A percentile compares a stretch with the other conserved stretches of the same genome.
Conservation (phyloP, 345 rosid species). For the Barbarea vulgaris region DNA sequence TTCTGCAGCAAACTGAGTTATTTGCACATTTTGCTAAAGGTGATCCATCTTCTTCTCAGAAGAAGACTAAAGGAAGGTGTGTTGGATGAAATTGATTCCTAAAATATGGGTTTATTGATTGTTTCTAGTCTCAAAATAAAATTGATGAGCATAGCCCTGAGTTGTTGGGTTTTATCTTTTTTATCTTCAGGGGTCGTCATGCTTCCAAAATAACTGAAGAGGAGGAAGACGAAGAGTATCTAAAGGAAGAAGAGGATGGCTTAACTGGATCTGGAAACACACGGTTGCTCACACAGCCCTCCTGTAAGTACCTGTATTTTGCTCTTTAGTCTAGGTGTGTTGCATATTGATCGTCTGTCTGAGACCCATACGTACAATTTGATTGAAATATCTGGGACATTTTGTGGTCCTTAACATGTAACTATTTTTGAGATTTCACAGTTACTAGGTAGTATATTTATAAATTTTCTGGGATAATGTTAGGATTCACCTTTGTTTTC, state of each 20-base stretch:
- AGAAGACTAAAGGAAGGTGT: slow-evolving; percentile 87
- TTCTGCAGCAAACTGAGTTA: slow-evolving; percentile 94
- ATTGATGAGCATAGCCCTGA: background rate
- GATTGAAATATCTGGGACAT: background rate
- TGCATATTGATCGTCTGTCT: slow-evolving; percentile 13
- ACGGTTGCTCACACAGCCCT: slow-evolving; percentile 86
- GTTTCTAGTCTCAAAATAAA: background rate
- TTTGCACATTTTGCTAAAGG: slow-evolving; percentile 98
- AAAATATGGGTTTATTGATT: background rate
- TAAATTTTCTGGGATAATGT: background rate
- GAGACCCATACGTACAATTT: slow-evolving; percentile 2
- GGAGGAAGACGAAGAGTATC: slow-evolving; percentile 98
- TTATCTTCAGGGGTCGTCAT: slow-evolving; percentile 81
- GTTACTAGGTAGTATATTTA: background rate
- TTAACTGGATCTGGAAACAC: slow-evolving; percentile 80
- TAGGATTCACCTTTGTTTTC: slow-evolving; percentile 2
- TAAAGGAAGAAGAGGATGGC: slow-evolving; percentile 96
- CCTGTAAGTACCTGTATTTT: slow-evolving; percentile 58
- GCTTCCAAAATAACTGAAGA: slow-evolving; percentile 96
- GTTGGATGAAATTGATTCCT: slow-evolving; percentile 6
- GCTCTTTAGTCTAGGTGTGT: background rate
- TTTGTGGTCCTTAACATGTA: background rate
- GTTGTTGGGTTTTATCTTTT: background rate
- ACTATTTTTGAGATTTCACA: slow-evolving; percentile 6
- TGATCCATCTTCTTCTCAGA: slow-evolving; percentile 70